Base-by-base conservation (phyloP, 1,139 yeast genomes). In the Hanseniaspora sp. region DNA sequence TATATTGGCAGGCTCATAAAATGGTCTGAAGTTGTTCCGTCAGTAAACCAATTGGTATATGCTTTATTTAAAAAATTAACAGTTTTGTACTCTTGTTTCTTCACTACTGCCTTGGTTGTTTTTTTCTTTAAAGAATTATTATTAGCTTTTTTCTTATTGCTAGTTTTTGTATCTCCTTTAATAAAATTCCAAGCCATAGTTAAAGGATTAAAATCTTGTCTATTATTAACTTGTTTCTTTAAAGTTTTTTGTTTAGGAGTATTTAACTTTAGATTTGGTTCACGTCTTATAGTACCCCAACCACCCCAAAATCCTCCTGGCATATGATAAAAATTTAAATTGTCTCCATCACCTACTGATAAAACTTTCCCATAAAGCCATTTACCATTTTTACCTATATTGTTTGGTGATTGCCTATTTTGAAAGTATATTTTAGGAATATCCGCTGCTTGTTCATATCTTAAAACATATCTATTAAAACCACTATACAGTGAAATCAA, bases 311-410 rank as follows among this genome's bases (percentile, higher is more conserved):
- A 57, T 0, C 98, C 98, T 3, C 97, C 97, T 0, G 99, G 99
- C 0, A 95, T 82, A 66, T 92, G 99, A 64, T 74, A 92, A 60
- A 92, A 79, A 55, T 92, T 83, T 67, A 92, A 92, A 64, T 90
- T 90, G 65, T 92, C 99, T 5, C 96, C 98, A 67, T 92, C 98
- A 0, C 97, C 97, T 0, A 92, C 98, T 3, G 94, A 73, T 0
- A 96, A 86, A 6, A 90, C 96, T 55, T 76, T 74, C 0, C 98
- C 98, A 56, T 77, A 76, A n/a, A 90, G 61, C 60, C 75, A 73
- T 33, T 74, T 67, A 12, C 54, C 54, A 37, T 51, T 51, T 17
- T 51, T 51, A 11, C 54, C 54, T 9, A 51, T 44, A 15, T 51
- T 51, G 12, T 35, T n/a, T 7, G 45, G 17, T 5, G 17, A n/a